Base-by-base conservation (phyloP, 495 filamentous ascomycete genomes). In the Geoglossum glabrum region DNA sequence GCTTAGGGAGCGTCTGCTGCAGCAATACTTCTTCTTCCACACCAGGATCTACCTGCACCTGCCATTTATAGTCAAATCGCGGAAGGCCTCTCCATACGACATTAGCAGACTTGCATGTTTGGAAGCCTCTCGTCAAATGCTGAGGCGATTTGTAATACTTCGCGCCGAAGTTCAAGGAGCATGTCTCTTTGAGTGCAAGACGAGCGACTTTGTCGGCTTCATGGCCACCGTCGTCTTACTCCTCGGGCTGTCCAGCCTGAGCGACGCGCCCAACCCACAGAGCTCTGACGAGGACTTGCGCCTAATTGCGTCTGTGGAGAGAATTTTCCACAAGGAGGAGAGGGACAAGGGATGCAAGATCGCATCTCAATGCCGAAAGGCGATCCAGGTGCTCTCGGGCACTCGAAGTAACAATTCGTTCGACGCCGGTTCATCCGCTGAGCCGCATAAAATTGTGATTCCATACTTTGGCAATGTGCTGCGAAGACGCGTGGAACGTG, bases 191-290 rank as follows among this genome's bases (percentile, higher is more conserved):
- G 59, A 73, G 31, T 78, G 77, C 67, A 77, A 79, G 51, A 62
- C 76, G 19, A 65, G 74, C 25, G 77, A 80, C 59, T 80, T 79
- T 57, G 67, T 77, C 59, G 75, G 68, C 11, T 79, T 80, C 63
- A 78, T 70, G 0, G 68, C 72, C 13, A 69, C 75, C 3, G 70
- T 79, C 59, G 62, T 78, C 10, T 60, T 80, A 23, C 61, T 76
- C 19, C 66, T 79, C 15, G 70, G 76, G 33, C 62, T 77, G 10
- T 34, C 31, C 11, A 34, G 31, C 11, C 60, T 76, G 38, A 71
- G 72, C 19, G 69, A 70, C 54, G 72, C 61, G 19, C n/a, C n/a
- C 8, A 58, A 23, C 13, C 45, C 19, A 38, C 15, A 17, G 8
- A 58, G 13, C n/a, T 46, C 61, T 11, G 62, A 75, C 61, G 73